Conservation (phyloP, 176 grass and related monocot genomes). For the Pontederia crassipes region DNA sequence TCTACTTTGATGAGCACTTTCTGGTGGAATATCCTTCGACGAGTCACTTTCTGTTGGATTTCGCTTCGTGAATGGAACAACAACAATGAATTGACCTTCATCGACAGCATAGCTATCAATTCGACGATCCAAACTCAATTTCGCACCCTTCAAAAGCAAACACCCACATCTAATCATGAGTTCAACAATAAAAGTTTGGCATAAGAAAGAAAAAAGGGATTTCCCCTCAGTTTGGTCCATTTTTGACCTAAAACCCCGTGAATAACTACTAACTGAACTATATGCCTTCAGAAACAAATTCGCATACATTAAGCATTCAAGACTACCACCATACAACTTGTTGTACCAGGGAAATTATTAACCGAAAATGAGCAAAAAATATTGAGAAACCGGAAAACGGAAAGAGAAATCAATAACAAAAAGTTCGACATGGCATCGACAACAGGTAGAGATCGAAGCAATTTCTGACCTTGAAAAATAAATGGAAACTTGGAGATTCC, state of each 20-base stretch:
- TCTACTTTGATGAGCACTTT: slow-evolving; percentile 9
- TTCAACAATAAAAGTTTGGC: slow-evolving; percentile 7
- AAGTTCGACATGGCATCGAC: background rate
- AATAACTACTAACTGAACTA: no score
- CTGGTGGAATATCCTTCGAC: slow-evolving; percentile 17
- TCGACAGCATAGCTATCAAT: slow-evolving; percentile 18
- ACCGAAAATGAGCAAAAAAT: background rate
- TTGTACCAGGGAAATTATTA: no score
- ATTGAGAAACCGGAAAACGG: background rate
- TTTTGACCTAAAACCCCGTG: no score
- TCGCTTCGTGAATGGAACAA: slow-evolving; percentile 47
- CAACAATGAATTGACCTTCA: slow-evolving; percentile 41
- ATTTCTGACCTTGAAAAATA: slow-evolving; percentile 65
- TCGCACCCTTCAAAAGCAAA: slow-evolving; percentile 46
- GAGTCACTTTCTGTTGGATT: slow-evolving; percentile 14
- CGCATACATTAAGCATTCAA: no score
- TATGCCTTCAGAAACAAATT: no score
- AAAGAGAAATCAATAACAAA: background rate
- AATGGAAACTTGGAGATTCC: slow-evolving; percentile 54
- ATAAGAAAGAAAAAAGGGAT: background rate
- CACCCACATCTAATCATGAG: background rate
- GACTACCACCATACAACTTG: no score
- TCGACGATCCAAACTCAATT: slow-evolving; percentile 37
- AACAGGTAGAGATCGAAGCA: background rate
- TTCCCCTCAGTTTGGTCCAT: no score